Percentiles rank a stretch among this genome's conserved stretches.
These are phyloP conservation scores for Leishmania martiniquensis DNA, from an alignment of 208 protist genomes.

Conservation along the genomic window DNA sequence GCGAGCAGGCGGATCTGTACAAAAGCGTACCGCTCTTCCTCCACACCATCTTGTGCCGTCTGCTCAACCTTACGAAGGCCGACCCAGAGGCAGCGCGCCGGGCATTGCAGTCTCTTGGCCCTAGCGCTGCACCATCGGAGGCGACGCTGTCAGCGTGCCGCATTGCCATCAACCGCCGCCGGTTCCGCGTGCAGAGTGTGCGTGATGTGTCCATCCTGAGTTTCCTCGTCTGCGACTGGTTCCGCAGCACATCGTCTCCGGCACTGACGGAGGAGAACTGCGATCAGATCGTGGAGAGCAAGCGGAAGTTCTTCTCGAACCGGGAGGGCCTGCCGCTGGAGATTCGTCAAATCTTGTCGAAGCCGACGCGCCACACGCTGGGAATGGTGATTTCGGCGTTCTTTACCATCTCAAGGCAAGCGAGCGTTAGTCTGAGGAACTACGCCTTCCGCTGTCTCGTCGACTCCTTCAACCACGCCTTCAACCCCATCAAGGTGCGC, in stretches of 20 bases:
- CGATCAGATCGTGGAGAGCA: slow-evolving; percentile 64
- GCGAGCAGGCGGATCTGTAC: slow-evolving; percentile 79
- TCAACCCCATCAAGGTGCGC: slow-evolving; percentile 74
- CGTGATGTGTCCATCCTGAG: slow-evolving; percentile 62
- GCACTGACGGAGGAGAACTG: slow-evolving; percentile 62
- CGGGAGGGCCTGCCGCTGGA: slow-evolving; percentile 39
- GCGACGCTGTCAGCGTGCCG: slow-evolving; percentile 56
- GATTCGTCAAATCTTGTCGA: slow-evolving; percentile 58
- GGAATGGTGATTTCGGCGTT: slow-evolving; percentile 79
- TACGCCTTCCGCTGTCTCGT: slow-evolving; percentile 68
- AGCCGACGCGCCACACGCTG: slow-evolving; percentile 75
- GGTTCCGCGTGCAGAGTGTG: slow-evolving; percentile 64
- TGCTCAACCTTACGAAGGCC: slow-evolving; percentile 62
- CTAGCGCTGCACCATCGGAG: slow-evolving; percentile 56
- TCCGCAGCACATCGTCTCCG: slow-evolving; percentile 65
- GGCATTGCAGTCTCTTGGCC: slow-evolving; percentile 65
- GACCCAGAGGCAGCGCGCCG: slow-evolving; percentile 37
- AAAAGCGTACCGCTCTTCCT: slow-evolving; percentile 77
- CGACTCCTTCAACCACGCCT: slow-evolving; percentile 76
- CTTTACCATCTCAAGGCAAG: slow-evolving; percentile 55
- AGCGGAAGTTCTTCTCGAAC: slow-evolving; percentile 40
- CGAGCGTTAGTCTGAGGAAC: slow-evolving; percentile 38
- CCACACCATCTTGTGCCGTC: slow-evolving; percentile 73
- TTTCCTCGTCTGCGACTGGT: slow-evolving; percentile 86
- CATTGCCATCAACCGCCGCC: slow-evolving; percentile 78